Evolutionary conservation across 345 rosid genomes (phyloP).

Genomic region (Psidium guajava): DNA sequence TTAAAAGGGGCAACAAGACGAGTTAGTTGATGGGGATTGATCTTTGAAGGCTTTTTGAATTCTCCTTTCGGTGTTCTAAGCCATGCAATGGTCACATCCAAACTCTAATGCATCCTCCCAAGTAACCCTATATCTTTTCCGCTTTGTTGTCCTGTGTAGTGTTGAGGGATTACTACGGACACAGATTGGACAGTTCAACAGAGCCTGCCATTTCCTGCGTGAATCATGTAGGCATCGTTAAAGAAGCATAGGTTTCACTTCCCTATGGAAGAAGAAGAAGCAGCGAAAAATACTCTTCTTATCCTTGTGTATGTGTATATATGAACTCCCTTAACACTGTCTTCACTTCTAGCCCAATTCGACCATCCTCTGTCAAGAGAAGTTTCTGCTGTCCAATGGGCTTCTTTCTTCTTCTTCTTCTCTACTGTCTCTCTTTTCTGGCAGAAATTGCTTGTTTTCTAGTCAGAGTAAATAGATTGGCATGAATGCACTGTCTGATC

Average conservation of each 20-base stretch:
- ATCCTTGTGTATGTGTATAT: neutral
- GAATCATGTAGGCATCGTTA: conserved; percentile 7
- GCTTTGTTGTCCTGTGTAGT: neutral
- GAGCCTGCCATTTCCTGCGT: conserved; percentile 3
- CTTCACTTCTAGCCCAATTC: conserved; percentile 8
- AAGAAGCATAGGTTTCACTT: neutral
- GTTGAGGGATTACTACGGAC: neutral
- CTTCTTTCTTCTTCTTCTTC: conserved; percentile 3
- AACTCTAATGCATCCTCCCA: neutral
- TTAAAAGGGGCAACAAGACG: neutral
- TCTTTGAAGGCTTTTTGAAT: neutral
- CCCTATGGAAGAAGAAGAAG: neutral
- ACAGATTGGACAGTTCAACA: conserved; percentile 2
- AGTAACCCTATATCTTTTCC: neutral
- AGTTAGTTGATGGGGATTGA: neutral
- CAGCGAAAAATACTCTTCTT: neutral
- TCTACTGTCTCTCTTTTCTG: conserved; percentile 11
- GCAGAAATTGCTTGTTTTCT: conserved; percentile 8
- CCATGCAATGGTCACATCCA: neutral
- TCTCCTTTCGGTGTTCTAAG: neutral
- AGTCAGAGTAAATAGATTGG: neutral
- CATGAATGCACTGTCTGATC: neutral
- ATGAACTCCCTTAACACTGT: neutral
- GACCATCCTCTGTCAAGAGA: conserved; percentile 15
- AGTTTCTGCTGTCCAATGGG: conserved; percentile 14